Percentiles rank a stretch among this genome's conserved stretches.
Evolutionary conservation across 108 stramenopile genomes (phyloP).

Genomic region (Conticribra weissflogii): DNA sequence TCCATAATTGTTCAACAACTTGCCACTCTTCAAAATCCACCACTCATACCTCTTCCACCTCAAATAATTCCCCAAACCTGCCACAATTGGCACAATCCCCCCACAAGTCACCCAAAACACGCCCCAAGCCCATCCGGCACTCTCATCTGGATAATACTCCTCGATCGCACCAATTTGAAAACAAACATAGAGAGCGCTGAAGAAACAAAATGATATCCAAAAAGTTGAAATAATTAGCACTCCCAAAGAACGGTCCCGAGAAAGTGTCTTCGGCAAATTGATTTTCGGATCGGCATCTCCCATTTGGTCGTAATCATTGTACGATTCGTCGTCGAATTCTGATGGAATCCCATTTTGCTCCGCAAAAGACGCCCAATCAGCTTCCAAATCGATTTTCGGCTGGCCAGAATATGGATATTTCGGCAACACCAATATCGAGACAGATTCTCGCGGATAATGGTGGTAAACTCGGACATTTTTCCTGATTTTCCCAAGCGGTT

Average conservation of each 20-base stretch:
- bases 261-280: constrained; percentile 4
- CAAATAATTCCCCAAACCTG: constrained; percentile 42
- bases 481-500: constrained; percentile 47
- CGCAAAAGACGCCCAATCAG: constrained; percentile 56
- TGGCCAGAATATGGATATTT: constrained; percentile 67
- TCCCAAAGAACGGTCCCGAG: constrained; percentile 38
- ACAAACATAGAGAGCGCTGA: constrained; percentile 41
- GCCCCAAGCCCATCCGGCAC: constrained; percentile 24
- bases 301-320: constrained; percentile 8
- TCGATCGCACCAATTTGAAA: constrained; percentile 46
- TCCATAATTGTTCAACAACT: neutral
- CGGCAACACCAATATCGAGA: constrained; percentile 60
- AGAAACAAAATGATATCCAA: constrained; percentile 60
- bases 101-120: constrained; percentile 36
- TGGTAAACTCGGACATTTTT: constrained; percentile 73
- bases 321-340: constrained; percentile 12
- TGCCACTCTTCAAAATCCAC: constrained; percentile 63
- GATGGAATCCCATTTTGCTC: constrained; percentile 22
- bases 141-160: constrained; percentile 47
- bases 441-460: constrained; percentile 64
- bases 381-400: constrained; percentile 73
- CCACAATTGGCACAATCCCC: constrained; percentile 41
- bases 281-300: constrained; percentile 10
- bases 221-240: constrained; percentile 33
- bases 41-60: constrained; percentile 63